Base-by-base conservation (phyloP, 2,329 filamentous ascomycete species). In the Penicillium sp. region DNA sequence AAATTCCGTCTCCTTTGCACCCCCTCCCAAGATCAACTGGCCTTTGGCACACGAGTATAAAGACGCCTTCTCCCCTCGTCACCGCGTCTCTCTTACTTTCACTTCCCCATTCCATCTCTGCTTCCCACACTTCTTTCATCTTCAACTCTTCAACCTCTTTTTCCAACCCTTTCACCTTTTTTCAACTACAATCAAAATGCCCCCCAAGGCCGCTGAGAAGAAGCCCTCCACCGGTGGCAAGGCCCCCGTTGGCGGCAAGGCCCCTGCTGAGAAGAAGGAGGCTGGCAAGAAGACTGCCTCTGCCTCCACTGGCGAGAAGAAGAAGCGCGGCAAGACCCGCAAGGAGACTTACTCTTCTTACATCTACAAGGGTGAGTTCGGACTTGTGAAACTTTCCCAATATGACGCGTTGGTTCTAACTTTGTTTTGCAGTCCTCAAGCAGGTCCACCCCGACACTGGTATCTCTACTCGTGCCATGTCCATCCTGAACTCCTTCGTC, bases 271-370 rank as follows among this genome's bases (percentile, higher is more conserved):
- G 87, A 97, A 97, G 89, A 97, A 97, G 88, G 93, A 97, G 82
- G 94, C 93, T 64, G 94, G 93, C 84, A 99, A 99, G 90, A 99
- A 97, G 89, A 97, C 94, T 50, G 71, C 76, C 46, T 81, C 85
- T 67, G 91, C 93, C 57, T 87, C 92, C 59, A 87, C 90, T 75
- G 94, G 94, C 64, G 94, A 97, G 71, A 97, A 97, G 92, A 99
- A 99, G 90, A 99, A 97, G 92, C 91, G 94, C 75, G 96, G 92
- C 83, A 99, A 99, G 92, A 90, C 92, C 67, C 88, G 94, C 82
- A 97, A 97, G 89, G 94, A 99, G 86, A 99, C 94, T n/a, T 99
- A 99, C 85, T 95, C 90, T 68, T 95, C 91, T 53, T 99, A 99
- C 87, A 99, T 99, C 82, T 99, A 97, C 90, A 99, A 97, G 85